Evolutionary conservation across 352 stramenopile genomes (phyloP), one percentile per base, ranked within the genome.

Genomic region (Phytopythium mirpurense): DNA sequence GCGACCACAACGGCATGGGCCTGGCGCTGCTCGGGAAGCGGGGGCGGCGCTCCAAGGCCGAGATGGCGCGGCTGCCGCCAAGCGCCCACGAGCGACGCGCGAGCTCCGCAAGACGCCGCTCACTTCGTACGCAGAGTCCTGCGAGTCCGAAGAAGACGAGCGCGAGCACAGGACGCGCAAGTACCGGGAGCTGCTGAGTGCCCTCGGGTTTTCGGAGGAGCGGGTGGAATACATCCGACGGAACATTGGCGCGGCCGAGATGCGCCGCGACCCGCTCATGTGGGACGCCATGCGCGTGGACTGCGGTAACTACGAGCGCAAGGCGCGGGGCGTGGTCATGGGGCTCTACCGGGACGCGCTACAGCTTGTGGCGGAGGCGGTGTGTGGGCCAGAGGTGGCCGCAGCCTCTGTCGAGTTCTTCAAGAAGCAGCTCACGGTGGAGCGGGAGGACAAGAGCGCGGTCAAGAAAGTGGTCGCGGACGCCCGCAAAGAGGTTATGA

Each of bases 221-320:
- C 24, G 23, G 31, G 12, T 52, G 12, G 9, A 23, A 2, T 23
- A 41, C 19, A 19, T 52, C 10, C 27, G 46, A 5, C 29, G 36
- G 46, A 31, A 32, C n/a, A 52, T 52, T 3, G 46, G 46, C 46
- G 31, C 31, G 31, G 46, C 46, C 8, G 54, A 50, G 15, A 55
- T 66, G 14, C 54, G 59, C 31, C 49, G 49, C 15, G 54, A 55
- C 48, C 60, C 41, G 18, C 41, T 32, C 47, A 52, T 56, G 42
- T 66, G 60, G 27, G 54, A 66, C 15, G 42, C 45, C 42, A 43
- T 40, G 3, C 55, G 58, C 15, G 50, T 45, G 4, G 56, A 47
- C 15, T 31, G 18, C 46, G 24, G 29, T 11, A 31, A 23, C 29
- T 40, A 42, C n/a, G 46, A 52, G 31, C 46, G 34, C n/a, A 37